Base-by-base conservation (phyloP, 306 rosid genomes). In the Vigna hirtella region DNA sequence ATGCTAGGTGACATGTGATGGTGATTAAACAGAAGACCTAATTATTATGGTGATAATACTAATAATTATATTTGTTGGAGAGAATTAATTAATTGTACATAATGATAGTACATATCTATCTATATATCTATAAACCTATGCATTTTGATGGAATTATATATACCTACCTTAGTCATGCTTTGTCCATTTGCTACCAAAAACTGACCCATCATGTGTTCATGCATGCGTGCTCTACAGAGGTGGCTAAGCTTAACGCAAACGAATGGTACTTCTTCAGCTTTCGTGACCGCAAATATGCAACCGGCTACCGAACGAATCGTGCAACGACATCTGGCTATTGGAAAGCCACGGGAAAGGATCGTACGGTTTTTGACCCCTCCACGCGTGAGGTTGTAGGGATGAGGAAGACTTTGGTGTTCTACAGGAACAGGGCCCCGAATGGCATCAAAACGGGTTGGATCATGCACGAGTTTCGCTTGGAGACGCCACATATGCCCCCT, bases 201-300 rank as follows among this genome's bases (percentile, higher is more conserved):
- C 45, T 77, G 70, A 82, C 79, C 49, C 30, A 70, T 70, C 61
- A 63, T 78, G 48, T 56, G 49, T 45, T 49, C 59, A 69, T 68
- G 83, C 74, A 78, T 47, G 58, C 45, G 65, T 73, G 74, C 36
- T 57, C 15, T 28, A 26, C 12, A 96, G 99, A 96, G 85, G 93
- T 93, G 90, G 98, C 97, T 0, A 96, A 96, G 96, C 93, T 96
- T 17, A 96, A 96, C 70, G 92, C 91, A 22, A 90, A 5, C 0
- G 99, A 96, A 82, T 96, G 99, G 99, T 96, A 93, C 87, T 96
- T 96, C 90, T 96, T 96, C 86, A 96, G 98, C 88, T 96, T 93
- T 70, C 81, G 99, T 30, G 99, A 96, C 86, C 96, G 99, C 3
- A 96, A 96, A 81, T 96, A 96, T 15, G 97, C 99, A 6, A 95